phyloP scores from a whole-genome alignment of 257 asterid genomes.

The Coffea canephora region DNA sequence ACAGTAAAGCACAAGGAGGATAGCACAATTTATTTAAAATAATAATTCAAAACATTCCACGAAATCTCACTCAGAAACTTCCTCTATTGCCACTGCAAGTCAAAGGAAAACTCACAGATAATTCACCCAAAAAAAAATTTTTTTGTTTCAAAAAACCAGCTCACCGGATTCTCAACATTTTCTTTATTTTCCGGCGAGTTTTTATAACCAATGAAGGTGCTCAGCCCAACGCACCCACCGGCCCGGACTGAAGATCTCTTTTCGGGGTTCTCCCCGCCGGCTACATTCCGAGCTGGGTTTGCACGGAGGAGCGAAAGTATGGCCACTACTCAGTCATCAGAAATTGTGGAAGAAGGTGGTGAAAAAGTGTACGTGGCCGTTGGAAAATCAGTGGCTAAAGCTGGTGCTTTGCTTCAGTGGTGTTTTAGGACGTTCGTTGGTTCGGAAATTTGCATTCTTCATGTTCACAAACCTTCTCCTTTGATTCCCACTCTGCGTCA shows the following conservation, averaged over 20 bases:
- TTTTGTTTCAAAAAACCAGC: not conserved
- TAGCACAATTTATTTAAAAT: not conserved
- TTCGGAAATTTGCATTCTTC: slow-evolving; percentile 58
- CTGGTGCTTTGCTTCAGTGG: slow-evolving; percentile 64
- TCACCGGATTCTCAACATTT: not conserved
- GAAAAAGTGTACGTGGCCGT: slow-evolving; percentile 62
- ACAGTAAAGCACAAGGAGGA: no score
- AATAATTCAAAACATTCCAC: not conserved
- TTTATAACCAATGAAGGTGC: slow-evolving; percentile 26
- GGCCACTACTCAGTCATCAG: slow-evolving; percentile 23
- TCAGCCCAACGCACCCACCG: slow-evolving; percentile 32
- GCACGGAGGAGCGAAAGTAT: slow-evolving; percentile 16
- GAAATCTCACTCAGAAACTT: not conserved
- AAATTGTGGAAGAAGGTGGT: slow-evolving; percentile 30
- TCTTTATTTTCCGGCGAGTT: not conserved
- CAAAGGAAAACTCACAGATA: not conserved
- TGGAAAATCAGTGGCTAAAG: slow-evolving; percentile 61
- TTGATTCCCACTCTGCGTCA: slow-evolving; percentile 74
- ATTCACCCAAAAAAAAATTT: no score
- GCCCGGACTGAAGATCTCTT: slow-evolving; percentile 9
- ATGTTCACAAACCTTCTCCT: slow-evolving; percentile 76
- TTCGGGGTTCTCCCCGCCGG: slow-evolving; percentile 25
- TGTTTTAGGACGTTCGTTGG: slow-evolving; percentile 43
- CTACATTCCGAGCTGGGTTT: slow-evolving; percentile 22
- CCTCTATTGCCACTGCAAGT: not conserved